These are phyloP conservation scores for Yamadazyma sp. DNA, from an alignment of 805 yeast genomes.

Conservation along the genomic window DNA sequence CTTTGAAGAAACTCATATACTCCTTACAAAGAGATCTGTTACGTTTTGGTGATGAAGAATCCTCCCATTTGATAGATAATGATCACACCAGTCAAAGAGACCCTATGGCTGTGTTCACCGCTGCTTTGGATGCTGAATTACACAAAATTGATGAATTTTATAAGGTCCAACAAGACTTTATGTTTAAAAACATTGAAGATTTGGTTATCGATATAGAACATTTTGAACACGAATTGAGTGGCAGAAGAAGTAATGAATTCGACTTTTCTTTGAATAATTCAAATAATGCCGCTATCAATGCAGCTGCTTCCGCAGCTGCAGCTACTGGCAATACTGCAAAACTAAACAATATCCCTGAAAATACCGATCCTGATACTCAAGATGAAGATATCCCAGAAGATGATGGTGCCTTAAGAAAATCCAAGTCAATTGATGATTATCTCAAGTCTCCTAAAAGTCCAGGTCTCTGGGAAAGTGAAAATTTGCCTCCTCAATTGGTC, in stretches of 20 bases:
- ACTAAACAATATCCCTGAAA: conserved; percentile 1
- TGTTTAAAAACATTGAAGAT: conserved; percentile 50
- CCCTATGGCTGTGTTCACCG: conserved; percentile 57
- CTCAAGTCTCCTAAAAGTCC: conserved; percentile 36
- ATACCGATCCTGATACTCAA: conserved; percentile 34
- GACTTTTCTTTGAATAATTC: conserved; percentile 4
- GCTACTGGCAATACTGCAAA: neutral
- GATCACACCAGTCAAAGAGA: conserved; percentile 32
- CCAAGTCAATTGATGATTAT: conserved; percentile 28
- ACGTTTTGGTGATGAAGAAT: conserved; percentile 26
- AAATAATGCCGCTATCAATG: conserved; percentile 1
- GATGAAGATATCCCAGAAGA: conserved; percentile 22
- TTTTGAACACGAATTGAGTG: conserved; percentile 43
- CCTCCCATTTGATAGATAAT: conserved; percentile 28
- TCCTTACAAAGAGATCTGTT: conserved; percentile 67
- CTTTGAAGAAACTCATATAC: conserved; percentile 80
- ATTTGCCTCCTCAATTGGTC: conserved; percentile 31
- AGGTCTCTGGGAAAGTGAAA: conserved; percentile 27
- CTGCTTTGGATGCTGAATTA: conserved; percentile 77
- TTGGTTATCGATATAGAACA: conserved; percentile 61
- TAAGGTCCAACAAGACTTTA: conserved; percentile 58
- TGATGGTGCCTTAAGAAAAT: conserved; percentile 3
- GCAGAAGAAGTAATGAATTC: conserved; percentile 4
- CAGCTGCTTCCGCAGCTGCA: conserved; percentile 1
- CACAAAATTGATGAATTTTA: conserved; percentile 75